These are phyloP conservation scores for Narthecium ossifragum DNA, from an alignment of 106 monocot genomes.

Conservation along the genomic window DNA sequence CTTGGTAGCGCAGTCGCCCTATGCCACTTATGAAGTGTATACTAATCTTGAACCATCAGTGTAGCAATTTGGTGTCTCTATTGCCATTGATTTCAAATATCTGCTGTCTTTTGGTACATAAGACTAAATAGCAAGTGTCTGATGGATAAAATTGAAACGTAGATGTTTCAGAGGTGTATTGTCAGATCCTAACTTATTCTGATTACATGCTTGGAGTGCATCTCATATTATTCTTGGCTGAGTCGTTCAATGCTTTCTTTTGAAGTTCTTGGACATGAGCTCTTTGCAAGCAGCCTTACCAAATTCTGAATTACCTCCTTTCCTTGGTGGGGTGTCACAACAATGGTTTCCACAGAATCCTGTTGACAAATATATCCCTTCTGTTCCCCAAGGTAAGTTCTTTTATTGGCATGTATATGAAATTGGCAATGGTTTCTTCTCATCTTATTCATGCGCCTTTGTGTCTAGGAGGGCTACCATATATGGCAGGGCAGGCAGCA, in stretches of 20 bases:
- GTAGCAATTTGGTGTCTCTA: background rate
- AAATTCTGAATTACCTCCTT: slow-evolving; percentile 21
- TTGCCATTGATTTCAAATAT: background rate
- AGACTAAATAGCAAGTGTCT: background rate
- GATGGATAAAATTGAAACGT: too few relatives aligned
- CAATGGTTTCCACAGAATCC: slow-evolving; percentile 41
- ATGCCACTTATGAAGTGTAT: too few relatives aligned
- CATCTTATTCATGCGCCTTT: background rate
- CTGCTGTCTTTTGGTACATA: background rate
- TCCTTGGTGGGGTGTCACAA: slow-evolving; percentile 22
- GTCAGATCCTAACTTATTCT: too few relatives aligned
- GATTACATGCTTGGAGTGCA: too few relatives aligned
- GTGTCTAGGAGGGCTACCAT: slow-evolving; percentile 15
- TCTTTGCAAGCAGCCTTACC: slow-evolving; percentile 37
- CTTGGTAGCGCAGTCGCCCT: too few relatives aligned
- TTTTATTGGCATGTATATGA: background rate
- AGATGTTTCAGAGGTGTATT: too few relatives aligned
- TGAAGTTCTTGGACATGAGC: slow-evolving; percentile 46
- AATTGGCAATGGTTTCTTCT: background rate
- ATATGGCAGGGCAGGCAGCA: slow-evolving; percentile 11
- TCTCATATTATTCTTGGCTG: background rate
- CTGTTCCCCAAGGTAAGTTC: slow-evolving; percentile 30
- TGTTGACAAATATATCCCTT: slow-evolving; percentile 16
- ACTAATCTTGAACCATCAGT: background rate
- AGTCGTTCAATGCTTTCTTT: background rate